Base-by-base conservation (phyloP, 352 stramenopile species). In the Globisporangium okanoganense region DNA sequence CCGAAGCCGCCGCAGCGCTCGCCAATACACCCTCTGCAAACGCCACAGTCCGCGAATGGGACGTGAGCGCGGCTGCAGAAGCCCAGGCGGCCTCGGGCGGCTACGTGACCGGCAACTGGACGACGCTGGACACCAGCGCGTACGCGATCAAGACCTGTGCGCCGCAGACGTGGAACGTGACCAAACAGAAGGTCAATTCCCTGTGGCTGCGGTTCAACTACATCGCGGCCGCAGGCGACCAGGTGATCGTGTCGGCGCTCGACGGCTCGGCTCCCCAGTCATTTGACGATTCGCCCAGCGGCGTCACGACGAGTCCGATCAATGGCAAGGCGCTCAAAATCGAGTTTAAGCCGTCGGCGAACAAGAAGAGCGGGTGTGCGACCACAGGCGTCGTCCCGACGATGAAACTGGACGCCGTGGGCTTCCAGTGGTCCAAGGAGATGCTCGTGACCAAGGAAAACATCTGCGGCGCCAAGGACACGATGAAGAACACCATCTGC, bases 401-500 rank as follows among this genome's bases (percentile, higher is more conserved):
- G 2, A 67, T 78, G 27, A 58, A 50, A 1, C 44, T 78, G n/a
- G 45, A 77, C 25, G 57, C 70, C 0, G 54, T 76, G 16, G 72
- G 72, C 53, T 86, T 73, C 44, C 64, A 73, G 55, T 76, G 72
- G 53, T 69, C 70, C n/a, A 74, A 70, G 38, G 64, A 68, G 36
- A 66, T 51, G 24, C 45, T 64, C 47, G 54, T 70, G 12, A 66
- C 48, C n/a, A 80, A 78, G 29, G 76, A 86, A 45, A 76, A 66
- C 7, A 77, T 86, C 54, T 86, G 76, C 27, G 76, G 74, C 16
- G 62, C 72, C 35, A 73, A 64, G 8, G 69, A 82, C 59, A 83
- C 74, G n/a, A 83, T 86, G 76, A 76, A 83, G 64, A 86, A 86
- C 58, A 64, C 69, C 20, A 72, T 74, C 62, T 84, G 74, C 31